These are phyloP conservation scores for Udeniomyces megalosporus DNA, from an alignment of 768 basidiomycete species.

Conservation along the genomic window DNA sequence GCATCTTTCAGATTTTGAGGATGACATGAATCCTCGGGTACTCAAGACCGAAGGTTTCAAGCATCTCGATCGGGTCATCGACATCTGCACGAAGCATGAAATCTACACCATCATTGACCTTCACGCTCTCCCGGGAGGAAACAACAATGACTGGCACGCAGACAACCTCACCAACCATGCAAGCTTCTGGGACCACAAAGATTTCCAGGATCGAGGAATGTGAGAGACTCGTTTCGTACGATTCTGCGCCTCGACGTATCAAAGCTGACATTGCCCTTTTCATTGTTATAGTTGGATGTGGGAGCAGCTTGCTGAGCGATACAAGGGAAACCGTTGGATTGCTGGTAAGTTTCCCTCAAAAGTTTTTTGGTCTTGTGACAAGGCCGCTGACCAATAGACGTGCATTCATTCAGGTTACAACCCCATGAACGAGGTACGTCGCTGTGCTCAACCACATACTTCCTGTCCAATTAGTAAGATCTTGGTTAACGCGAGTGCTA, in stretches of 20 bases:
- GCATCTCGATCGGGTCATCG: constrained; percentile 67
- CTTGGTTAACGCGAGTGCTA: too few species aligned
- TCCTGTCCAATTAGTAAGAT: too few species aligned
- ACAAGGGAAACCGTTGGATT: constrained; percentile 63
- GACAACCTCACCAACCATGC: constrained; percentile 8
- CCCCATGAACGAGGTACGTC: constrained; percentile 49
- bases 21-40: constrained; percentile 31
- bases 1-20: constrained; percentile 39
- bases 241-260: not conserved
- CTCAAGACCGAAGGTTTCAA: constrained; percentile 59
- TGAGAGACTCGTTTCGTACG: too few species aligned
- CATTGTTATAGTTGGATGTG: too few species aligned
- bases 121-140: constrained; percentile 41
- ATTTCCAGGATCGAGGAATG: constrained; percentile 56
- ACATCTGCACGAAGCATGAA: constrained; percentile 54
- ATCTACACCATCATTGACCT: constrained; percentile 65
- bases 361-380: not conserved
- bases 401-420: constrained; percentile 49
- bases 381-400: not conserved
- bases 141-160: constrained; percentile 39
- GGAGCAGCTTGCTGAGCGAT: constrained; percentile 57
- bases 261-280: too few species aligned
- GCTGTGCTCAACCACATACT: too few species aligned
- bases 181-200: constrained; percentile 60
- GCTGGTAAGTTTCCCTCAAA: constrained; percentile 28